These are phyloP conservation scores for Annulohypoxylon moriforme DNA, from an alignment of 495 filamentous ascomycete species.

Conservation along the genomic window DNA sequence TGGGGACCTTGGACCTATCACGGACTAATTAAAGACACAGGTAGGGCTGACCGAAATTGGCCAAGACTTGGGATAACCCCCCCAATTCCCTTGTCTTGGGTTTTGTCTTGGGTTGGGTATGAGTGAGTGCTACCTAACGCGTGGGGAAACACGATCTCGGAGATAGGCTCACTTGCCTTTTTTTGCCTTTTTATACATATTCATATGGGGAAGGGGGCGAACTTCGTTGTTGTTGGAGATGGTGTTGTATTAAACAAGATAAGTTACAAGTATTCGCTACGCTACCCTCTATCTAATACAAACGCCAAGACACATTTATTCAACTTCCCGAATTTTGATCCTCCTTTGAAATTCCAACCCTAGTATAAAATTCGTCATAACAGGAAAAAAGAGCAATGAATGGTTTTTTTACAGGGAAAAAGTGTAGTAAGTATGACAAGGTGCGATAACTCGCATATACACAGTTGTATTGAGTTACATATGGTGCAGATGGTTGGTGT, in stretches of 20 bases:
- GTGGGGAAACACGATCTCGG: slow-evolving; percentile 1
- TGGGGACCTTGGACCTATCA: background rate
- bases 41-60: slow-evolving; percentile 8
- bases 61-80: background rate
- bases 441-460: background rate
- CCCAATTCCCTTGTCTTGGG: background rate
- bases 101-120: background rate
- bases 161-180: background rate
- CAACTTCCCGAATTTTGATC: background rate
- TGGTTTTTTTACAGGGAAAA: slow-evolving; percentile 1
- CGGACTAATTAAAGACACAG: background rate
- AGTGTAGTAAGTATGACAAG: background rate
- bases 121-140: background rate
- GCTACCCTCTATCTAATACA: background rate
- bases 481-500: no score
- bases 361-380: background rate
- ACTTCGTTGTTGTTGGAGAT: no score
- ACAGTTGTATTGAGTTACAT: background rate
- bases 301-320: slow-evolving; percentile 3
- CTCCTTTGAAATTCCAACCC: background rate
- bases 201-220: no score
- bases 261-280: background rate
- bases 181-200: background rate
- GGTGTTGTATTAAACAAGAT: background rate
- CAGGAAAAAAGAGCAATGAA: background rate